Evolutionary conservation across 345 rosid genomes (phyloP), one percentile per base, ranked within the genome.

Genomic region (Garcia nutans): DNA sequence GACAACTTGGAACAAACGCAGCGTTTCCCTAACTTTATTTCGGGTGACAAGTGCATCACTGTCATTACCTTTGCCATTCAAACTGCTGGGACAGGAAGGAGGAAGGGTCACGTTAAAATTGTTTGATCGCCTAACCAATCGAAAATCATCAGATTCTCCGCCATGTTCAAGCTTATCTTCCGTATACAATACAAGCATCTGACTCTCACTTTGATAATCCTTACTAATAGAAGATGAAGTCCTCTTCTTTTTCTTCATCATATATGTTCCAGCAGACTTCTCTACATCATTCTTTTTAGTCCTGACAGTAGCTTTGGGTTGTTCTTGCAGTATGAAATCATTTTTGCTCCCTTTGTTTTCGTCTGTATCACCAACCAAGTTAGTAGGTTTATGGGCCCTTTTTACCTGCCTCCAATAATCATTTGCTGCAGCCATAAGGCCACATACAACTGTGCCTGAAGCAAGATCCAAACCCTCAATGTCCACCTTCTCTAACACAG

Each of bases 11-110:
- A 89, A 93, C 50, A 91, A 84, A 31, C 97, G 96, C 62, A 95
- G 76, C 44, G 85, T 86, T 80, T 95, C 94, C 84, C 93, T 90
- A 60, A 95, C 98, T 84, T 87, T 84, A 68, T 69, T 87, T 80
- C 99, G 86, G 62, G 82, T 72, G 22, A 77, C 83, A 76, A 26
- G 24, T 28, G 65, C 78, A 78, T 74, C 77, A 80, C 56, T 78
- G 1, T 49, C 82, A 76, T 44, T 63, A 73, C 37, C 82, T 68
- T 67, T 68, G 37, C 74, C 64, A 20, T 60, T 45, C 52, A 82
- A 77, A 74, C 75, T 80, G 69, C 54, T 65, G 28, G 79, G 75
- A 73, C 71, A 62, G 13, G 86, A 57, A 67, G 96, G 97, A 81
- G 89, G 90, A 75, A 89, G 87, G 57, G 72, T 70, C 74, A 90